These are phyloP conservation scores for Endocalyx cinctus DNA, from an alignment of 2,329 filamentous ascomycete species.

Conservation along the genomic window DNA sequence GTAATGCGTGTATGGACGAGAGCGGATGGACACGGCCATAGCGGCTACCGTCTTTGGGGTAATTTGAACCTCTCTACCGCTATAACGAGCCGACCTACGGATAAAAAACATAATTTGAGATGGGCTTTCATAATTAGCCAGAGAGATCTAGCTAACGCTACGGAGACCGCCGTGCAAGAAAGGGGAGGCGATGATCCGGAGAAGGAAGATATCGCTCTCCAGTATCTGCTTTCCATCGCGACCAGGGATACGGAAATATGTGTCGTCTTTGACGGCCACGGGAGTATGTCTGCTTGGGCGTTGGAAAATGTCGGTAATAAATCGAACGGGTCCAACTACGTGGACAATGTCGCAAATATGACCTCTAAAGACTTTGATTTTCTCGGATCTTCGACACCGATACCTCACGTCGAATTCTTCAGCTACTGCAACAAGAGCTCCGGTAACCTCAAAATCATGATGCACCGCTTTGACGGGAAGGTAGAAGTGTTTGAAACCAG, in stretches of 20 bases:
- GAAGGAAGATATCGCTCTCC: constrained; percentile 66
- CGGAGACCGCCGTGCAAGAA: constrained; percentile 68
- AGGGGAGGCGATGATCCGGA: constrained; percentile 50
- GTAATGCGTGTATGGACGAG: constrained; percentile 79
- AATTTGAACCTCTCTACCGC: constrained; percentile 71
- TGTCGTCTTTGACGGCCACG: constrained; percentile 75
- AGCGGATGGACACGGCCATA: constrained; percentile 64
- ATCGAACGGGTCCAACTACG: constrained; percentile 57
- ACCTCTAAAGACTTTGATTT: constrained; percentile 52
- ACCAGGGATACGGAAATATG: constrained; percentile 85
- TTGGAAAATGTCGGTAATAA: constrained; percentile 80
- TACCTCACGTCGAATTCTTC: constrained; percentile 61
- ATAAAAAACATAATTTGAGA: constrained; percentile 35
- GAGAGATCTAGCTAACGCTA: constrained; percentile 71
- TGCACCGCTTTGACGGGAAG: constrained; percentile 81
- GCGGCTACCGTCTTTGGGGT: constrained; percentile 74
- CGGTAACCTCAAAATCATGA: constrained; percentile 65
- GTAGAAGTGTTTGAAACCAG: constrained; percentile 78
- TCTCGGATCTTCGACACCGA: constrained; percentile 24
- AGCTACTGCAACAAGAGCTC: constrained; percentile 64
- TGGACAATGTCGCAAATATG: constrained; percentile 84
- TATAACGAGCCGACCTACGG: constrained; percentile 45
- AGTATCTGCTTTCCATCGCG: constrained; percentile 80
- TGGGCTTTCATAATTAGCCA: constrained; percentile 82
- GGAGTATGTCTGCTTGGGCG: constrained; percentile 88